A percentile compares a stretch with the other conserved stretches of the same genome.
Conservation (phyloP, 1,284 basidiomycete species). For the Cryptococcus jaspeensis region DNA sequence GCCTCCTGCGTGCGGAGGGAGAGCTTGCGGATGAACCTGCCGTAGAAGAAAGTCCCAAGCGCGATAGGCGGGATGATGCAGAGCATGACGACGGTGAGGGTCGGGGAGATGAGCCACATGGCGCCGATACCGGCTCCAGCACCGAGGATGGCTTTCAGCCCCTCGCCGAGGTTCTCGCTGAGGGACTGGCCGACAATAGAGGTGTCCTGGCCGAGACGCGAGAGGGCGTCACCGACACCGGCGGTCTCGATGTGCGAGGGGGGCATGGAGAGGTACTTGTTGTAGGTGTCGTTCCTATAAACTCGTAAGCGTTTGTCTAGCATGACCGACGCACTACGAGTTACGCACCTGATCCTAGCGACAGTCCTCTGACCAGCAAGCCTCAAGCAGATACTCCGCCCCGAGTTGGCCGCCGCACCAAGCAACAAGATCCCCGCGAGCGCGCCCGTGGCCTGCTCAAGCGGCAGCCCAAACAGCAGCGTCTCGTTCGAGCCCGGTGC, state of each 20-base stretch:
- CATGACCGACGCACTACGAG: neutral
- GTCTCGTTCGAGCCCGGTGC: constrained; percentile 44
- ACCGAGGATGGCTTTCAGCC: constrained; percentile 47
- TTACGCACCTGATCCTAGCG: constrained; percentile 39
- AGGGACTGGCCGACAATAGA: constrained; percentile 47
- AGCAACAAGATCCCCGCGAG: constrained; percentile 36
- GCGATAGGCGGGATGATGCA: constrained; percentile 49
- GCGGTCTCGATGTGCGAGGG: constrained; percentile 48
- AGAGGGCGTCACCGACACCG: constrained; percentile 49
- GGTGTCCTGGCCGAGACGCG: constrained; percentile 48
- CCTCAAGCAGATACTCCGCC: constrained; percentile 40
- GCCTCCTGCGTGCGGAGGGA: constrained; percentile 49
- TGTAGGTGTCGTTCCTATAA: constrained; percentile 45
- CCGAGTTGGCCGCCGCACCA: constrained; percentile 46
- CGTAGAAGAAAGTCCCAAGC: constrained; percentile 49
- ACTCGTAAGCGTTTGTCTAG: neutral
- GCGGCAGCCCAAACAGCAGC: constrained; percentile 42
- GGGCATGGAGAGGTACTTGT: constrained; percentile 45
- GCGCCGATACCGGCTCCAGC: constrained; percentile 45
- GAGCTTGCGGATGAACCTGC: constrained; percentile 46
- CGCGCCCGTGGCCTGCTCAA: constrained; percentile 41
- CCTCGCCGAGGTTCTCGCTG: constrained; percentile 48
- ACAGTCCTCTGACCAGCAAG: constrained; percentile 49
- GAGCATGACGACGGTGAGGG: constrained; percentile 46
- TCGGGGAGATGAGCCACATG: constrained; percentile 49